These are phyloP conservation scores for Brettanomyces bruxellensis DNA, from an alignment of 805 yeast species.

Conservation along the genomic window DNA sequence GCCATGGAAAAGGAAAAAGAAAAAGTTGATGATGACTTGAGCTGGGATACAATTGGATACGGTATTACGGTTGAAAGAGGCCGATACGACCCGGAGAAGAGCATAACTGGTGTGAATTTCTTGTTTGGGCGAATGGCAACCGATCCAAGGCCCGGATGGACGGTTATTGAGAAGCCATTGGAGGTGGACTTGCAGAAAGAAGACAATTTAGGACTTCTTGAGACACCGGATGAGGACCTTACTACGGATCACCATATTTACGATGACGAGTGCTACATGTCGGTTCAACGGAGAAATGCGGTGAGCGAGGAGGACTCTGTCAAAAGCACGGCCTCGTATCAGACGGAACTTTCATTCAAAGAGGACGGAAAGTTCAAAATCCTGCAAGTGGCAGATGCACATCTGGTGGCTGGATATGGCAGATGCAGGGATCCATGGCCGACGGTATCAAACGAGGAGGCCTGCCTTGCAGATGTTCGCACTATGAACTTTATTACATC, in stretches of 20 bases:
- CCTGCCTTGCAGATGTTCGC: slow-evolving; percentile 72
- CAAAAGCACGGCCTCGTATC: slow-evolving; percentile 15
- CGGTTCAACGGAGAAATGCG: slow-evolving; percentile 1
- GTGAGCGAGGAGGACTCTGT: slow-evolving; percentile 6
- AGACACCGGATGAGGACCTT: slow-evolving; percentile 5
- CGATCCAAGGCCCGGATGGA: slow-evolving; percentile 76
- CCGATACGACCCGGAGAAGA: slow-evolving; percentile 18
- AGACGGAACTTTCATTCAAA: slow-evolving; percentile 23
- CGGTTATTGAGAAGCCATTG: slow-evolving; percentile 17
- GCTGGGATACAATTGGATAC: slow-evolving; percentile 13
- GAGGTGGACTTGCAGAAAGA: slow-evolving; percentile 3
- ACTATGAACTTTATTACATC: slow-evolving; percentile 53
- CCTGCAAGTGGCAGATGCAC: slow-evolving; percentile 85
- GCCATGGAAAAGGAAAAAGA: background rate
- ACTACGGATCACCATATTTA: slow-evolving; percentile 7
- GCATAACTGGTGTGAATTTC: slow-evolving; percentile 54
- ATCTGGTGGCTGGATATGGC: slow-evolving; percentile 80
- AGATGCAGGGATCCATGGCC: slow-evolving; percentile 70
- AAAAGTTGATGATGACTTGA: background rate
- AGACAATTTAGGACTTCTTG: slow-evolving; percentile 4
- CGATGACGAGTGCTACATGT: slow-evolving; percentile 8
- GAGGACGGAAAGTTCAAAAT: slow-evolving; percentile 57
- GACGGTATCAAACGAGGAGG: slow-evolving; percentile 22
- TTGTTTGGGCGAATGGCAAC: slow-evolving; percentile 65
- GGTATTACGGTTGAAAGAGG: slow-evolving; percentile 60